Percentiles rank a stretch among this genome's conserved stretches.
phyloP scores from a whole-genome alignment of 2,329 filamentous ascomycete species.

The Dichotomopilus funicola region DNA sequence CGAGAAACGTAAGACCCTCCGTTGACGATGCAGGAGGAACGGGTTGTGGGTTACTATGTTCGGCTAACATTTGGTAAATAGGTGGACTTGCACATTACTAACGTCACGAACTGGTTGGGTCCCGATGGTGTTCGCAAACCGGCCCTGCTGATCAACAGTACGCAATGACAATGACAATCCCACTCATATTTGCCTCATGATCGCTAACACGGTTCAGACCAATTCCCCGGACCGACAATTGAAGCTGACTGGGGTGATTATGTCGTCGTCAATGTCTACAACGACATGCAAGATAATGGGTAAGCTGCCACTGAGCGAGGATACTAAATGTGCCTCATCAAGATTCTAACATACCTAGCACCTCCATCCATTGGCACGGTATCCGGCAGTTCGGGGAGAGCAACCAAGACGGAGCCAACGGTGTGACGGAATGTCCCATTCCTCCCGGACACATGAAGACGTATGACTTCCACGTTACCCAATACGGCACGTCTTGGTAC shows the following conservation, averaged over 20 bases:
- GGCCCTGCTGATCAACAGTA: slow-evolving; percentile 22
- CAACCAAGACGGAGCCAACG: slow-evolving; percentile 39
- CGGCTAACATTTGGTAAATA: background rate
- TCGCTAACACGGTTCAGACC: slow-evolving; percentile 3
- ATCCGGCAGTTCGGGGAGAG: slow-evolving; percentile 38
- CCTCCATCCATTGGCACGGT: slow-evolving; percentile 44
- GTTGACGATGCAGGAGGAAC: too few relatives aligned
- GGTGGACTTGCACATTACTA: slow-evolving; percentile 27
- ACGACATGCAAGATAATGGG: slow-evolving; percentile 25
- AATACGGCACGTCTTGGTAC: slow-evolving; percentile 38
- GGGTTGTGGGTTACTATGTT: too few relatives aligned
- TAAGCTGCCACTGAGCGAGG: background rate
- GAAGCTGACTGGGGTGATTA: slow-evolving; percentile 23
- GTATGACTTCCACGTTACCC: slow-evolving; percentile 31
- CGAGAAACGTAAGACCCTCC: slow-evolving; percentile 19
- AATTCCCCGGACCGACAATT: slow-evolving; percentile 20
- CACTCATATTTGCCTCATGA: background rate
- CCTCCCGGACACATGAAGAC: slow-evolving; percentile 29
- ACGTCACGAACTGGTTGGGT: slow-evolving; percentile 21
- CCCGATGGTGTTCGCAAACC: slow-evolving; percentile 20
- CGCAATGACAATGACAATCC: background rate
- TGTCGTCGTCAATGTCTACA: slow-evolving; percentile 22
- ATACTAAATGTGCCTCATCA: background rate
- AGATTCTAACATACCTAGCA: slow-evolving; percentile 20
- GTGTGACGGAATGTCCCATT: slow-evolving; percentile 39